These are phyloP conservation scores for Miscanthus sacchariflorus DNA, from an alignment of 202 grass and related monocot species.

Conservation along the genomic window DNA sequence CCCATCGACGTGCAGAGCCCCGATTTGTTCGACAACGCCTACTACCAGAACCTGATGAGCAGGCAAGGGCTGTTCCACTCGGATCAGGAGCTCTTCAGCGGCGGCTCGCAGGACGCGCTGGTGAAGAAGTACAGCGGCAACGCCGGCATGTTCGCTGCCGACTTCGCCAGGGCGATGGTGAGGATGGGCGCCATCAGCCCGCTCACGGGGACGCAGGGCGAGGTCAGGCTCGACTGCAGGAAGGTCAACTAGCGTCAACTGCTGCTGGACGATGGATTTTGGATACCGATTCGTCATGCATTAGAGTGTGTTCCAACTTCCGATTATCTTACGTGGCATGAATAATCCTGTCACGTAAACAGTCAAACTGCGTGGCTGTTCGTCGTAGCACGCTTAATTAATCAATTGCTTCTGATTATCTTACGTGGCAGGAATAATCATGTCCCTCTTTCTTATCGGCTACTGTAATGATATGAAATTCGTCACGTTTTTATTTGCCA, in stretches of 20 bases:
- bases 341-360: neutral
- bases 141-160: constrained; percentile 36
- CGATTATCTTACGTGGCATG: too few species aligned
- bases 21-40: constrained; percentile 64
- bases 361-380: neutral
- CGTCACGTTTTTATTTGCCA: too few species aligned
- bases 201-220: constrained; percentile 53
- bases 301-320: too few species aligned
- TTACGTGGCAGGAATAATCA: constrained; percentile 23
- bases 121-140: constrained; percentile 63
- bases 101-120: constrained; percentile 60
- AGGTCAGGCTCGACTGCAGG: constrained; percentile 76
- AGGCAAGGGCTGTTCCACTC: constrained; percentile 72
- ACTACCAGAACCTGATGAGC: constrained; percentile 65
- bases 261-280: neutral
- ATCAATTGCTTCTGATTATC: neutral
- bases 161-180: constrained; percentile 76
- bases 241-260: constrained; percentile 55
- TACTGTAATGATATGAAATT: constrained; percentile 27
- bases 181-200: constrained; percentile 66
- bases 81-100: constrained; percentile 77
- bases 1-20: constrained; percentile 63
- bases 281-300: too few species aligned
- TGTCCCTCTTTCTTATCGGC: neutral
- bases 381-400: neutral